Base-by-base conservation (phyloP, 768 basidiomycete species). In the Clathrus columnatus region DNA sequence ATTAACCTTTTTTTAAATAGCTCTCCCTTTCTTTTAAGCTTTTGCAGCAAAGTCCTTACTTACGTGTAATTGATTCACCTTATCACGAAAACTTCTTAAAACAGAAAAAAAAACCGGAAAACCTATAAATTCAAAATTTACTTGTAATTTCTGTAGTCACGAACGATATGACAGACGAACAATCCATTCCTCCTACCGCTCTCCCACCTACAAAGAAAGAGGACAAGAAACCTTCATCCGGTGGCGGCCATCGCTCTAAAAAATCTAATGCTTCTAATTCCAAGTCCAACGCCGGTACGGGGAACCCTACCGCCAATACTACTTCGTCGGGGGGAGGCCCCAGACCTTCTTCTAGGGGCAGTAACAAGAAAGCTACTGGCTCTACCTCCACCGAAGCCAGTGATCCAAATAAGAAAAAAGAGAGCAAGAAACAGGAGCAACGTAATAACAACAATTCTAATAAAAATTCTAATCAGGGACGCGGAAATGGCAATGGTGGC, bases 111-210 rank as follows among this genome's bases (percentile, higher is more conserved):
- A 48, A 58, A 57, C 54, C 54, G 16, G 41, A 24, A 51, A 51
- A 32, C n/a, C 36, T n/a, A 36, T 10, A 44, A 47, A 47, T 36
- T 36, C 11, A 36, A 32, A 36, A 36, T 14, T n/a, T 36, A 36
- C 10, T 47, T 55, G 54, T 48, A 55, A 48, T 23, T 24, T 46
- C n/a, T 32, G 36, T 67, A 76, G 68, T 82, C 77, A 90, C 83
- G 85, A 87, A 81, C 84, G 81, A 83, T 71, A 91, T 91, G 88
- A 87, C 85, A 69, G 88, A 91, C 78, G 83, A 87, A 76, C 73
- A 76, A 66, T 76, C 75, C 70, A 74, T 78, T 65, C 81, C 28
- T 48, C 70, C 65, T 55, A 65, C 73, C 65, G 71, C 73, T 54
- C 67, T 72, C 59, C 16, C 53, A 5, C n/a, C 54, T 26, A 21